phyloP scores from a whole-genome alignment of 208 protist species.

The Strigomonas culicis region DNA sequence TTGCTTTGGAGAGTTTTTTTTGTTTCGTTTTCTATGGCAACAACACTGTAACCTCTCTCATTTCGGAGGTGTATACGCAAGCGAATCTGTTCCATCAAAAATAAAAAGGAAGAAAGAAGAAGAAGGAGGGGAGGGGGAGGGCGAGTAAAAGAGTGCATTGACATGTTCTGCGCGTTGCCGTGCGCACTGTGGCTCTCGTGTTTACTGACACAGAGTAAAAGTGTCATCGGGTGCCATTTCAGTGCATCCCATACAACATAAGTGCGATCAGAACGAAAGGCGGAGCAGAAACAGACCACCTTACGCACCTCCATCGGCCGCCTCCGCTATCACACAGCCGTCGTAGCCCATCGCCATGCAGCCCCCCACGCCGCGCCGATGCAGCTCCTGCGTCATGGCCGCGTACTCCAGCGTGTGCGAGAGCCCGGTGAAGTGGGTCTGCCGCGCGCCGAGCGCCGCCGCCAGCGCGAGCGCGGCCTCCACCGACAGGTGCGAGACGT shows the following conservation, averaged over 20 bases:
- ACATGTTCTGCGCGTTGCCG: no score
- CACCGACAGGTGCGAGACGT: constrained; percentile 43
- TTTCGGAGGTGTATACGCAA: no score
- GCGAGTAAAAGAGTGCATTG: neutral
- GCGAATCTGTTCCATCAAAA: no score
- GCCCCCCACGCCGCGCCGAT: constrained; percentile 19
- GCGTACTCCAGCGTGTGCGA: constrained; percentile 42
- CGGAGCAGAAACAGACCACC: no score
- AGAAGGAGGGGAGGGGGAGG: neutral
- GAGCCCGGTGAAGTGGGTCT: constrained; percentile 63
- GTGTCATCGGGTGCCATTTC: no score
- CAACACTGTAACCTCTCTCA: no score
- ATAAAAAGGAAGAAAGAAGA: neutral
- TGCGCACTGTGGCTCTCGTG: no score
- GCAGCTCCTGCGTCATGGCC: constrained; percentile 22
- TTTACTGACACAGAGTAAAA: no score
- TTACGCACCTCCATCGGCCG: no score
- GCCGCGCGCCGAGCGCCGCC: constrained; percentile 21
- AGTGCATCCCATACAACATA: no score
- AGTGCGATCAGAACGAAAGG: no score
- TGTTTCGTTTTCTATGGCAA: no score
- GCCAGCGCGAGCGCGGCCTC: constrained; percentile 32
- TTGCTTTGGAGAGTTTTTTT: neutral
- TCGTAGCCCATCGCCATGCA: constrained; percentile 48
- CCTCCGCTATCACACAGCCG: constrained; percentile 39